Evolutionary conservation across 768 basidiomycete genomes (phyloP), one percentile per base, ranked within the genome.

Genomic region (Pilatotrama ljubarskyi): DNA sequence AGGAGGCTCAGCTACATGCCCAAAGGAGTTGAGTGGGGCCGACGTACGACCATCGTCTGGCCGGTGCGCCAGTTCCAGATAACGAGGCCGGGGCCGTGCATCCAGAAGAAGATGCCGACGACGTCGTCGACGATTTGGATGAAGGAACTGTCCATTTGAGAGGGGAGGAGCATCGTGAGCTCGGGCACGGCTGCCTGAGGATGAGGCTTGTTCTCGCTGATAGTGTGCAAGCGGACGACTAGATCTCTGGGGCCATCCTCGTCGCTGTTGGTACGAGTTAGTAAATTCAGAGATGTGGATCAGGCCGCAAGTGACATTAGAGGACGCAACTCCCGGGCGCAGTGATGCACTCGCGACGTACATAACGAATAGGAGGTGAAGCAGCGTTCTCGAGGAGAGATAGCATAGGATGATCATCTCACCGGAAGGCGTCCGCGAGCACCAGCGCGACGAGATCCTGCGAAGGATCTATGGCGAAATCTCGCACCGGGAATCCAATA

Each of bases 381-480:
- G n/a, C n/a, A n/a, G n/a, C n/a, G n/a, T n/a, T n/a, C n/a, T n/a
- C n/a, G n/a, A 36, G 7, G 26, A 13, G 2, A 48, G 14, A 17
- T 9, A 51, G 29, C 29, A 32, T 5, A 32, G 5, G 29, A 32
- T 32, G 4, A 10, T 4, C 5, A 10, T 5, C 66, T 53, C 44
- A 70, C 68, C n/a, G 25, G 1, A 25, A 9, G 9, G 59, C 61
- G n/a, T 65, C 66, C 14, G 51, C 42, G 17, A 69, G 64, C n/a
- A 84, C 69, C 15, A 82, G 67, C 8, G 80, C 76, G 37, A 86
- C 72, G 46, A 87, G 65, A 62, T 87, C 84, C 68, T 87, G 86
- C 5, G 82, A 78, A 0, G 86, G 84, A 64, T 87, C 86, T n/a
- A 87, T 80, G 0, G 83, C 84, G 59, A 87, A 84, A 65, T 87